phyloP scores from a whole-genome alignment of 768 basidiomycete genomes.

The Leucogyrophana mollusca region DNA sequence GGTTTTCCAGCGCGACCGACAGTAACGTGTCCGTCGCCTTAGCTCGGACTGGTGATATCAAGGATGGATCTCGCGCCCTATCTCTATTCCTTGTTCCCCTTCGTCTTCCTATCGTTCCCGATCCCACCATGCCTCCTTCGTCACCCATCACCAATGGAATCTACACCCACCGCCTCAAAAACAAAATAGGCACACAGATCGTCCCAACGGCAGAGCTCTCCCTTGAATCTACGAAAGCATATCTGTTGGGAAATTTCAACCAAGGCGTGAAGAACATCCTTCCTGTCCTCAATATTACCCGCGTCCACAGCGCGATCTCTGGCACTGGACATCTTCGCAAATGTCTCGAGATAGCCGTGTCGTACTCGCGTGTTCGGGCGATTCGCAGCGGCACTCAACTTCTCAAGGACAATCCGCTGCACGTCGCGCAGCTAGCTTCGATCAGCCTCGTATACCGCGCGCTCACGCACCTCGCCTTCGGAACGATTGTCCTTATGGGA shows the following conservation, averaged over 20 bases:
- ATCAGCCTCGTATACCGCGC: constrained; percentile 65
- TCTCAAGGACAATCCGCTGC: constrained; percentile 54
- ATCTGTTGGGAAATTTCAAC: constrained; percentile 57
- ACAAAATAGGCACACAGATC: constrained; percentile 74
- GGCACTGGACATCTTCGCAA: constrained; percentile 59
- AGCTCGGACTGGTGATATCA: constrained; percentile 61
- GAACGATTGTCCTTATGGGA: constrained; percentile 56
- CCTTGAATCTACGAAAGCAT: constrained; percentile 56
- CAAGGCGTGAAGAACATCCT: constrained; percentile 67
- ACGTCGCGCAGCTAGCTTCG: constrained; percentile 63
- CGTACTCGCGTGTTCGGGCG: constrained; percentile 59
- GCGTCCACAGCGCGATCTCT: constrained; percentile 60
- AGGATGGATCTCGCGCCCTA: constrained; percentile 60
- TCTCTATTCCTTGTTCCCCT: constrained; percentile 78
- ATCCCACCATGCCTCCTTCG: constrained; percentile 38
- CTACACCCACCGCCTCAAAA: constrained; percentile 69
- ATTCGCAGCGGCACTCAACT: constrained; percentile 51
- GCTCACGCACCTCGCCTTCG: constrained; percentile 61
- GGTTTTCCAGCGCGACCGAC: constrained; percentile 85
- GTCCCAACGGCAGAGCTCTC: constrained; percentile 77
- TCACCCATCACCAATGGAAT: constrained; percentile 62
- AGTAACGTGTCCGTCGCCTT: constrained; percentile 70
- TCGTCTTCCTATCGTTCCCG: constrained; percentile 46
- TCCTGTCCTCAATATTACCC: constrained; percentile 76
- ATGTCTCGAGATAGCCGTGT: constrained; percentile 61